phyloP scores from a whole-genome alignment of 495 filamentous ascomycete species.

The Penicillium goetzii region DNA sequence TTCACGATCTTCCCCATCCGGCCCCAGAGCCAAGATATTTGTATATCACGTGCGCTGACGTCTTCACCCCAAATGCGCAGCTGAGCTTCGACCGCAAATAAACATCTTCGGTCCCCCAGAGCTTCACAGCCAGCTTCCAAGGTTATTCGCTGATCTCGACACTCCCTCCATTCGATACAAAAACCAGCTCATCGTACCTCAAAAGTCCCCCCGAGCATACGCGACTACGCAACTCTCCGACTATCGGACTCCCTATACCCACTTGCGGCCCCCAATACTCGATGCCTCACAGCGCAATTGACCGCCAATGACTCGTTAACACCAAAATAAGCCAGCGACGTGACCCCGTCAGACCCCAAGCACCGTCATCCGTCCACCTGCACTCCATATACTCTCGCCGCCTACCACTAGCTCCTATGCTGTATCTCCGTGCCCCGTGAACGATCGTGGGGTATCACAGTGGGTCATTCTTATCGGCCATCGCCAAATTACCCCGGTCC shows the following conservation, averaged over 20 bases:
- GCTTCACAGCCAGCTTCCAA: background rate
- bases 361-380: background rate
- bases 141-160: background rate
- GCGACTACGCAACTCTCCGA: background rate
- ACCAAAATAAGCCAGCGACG: background rate
- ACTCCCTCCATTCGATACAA: background rate
- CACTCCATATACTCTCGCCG: background rate
- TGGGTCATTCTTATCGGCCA: conserved; percentile 20
- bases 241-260: background rate
- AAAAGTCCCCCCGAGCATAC: background rate
- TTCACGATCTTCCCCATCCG: background rate
- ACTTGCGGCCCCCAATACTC: conserved; percentile 2
- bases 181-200: background rate
- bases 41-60: conserved; percentile 20
- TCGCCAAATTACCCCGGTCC: background rate
- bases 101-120: background rate
- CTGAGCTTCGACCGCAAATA: background rate
- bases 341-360: too few relatives aligned
- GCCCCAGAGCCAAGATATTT: background rate
- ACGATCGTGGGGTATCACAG: conserved; percentile 2
- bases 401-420: background rate
- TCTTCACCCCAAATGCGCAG: background rate
- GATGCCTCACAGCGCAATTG: conserved; percentile 6
- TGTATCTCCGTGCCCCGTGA: background rate
- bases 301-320: conserved; percentile 7